Conservation (phyloP, 768 basidiomycete species). For the Mycena haematopus region DNA sequence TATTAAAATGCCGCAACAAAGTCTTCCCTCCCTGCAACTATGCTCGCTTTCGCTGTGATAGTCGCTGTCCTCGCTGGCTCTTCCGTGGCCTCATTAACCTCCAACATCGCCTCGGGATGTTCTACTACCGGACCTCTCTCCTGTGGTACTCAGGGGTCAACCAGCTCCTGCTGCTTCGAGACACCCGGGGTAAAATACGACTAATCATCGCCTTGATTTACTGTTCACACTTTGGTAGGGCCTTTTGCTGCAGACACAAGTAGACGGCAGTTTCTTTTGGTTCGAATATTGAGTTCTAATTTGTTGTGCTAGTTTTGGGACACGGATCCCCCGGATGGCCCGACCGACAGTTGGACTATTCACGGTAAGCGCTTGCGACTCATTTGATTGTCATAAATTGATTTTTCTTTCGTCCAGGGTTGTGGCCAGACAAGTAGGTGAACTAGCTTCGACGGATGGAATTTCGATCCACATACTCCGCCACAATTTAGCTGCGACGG, state of each 20-base stretch:
- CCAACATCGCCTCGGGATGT: constrained; percentile 25
- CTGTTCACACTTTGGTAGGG: constrained; percentile 32
- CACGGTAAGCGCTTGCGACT: constrained; percentile 33
- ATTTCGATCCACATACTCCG: constrained; percentile 40
- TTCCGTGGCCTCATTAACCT: constrained; percentile 7
- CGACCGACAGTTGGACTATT: constrained; percentile 59
- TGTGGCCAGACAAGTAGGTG: constrained; percentile 59
- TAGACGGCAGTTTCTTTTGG: background rate
- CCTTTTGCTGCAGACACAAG: constrained; percentile 50
- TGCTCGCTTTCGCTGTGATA: constrained; percentile 15
- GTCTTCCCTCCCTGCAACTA: background rate
- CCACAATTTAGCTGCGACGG: constrained; percentile 50
- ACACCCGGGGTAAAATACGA: constrained; percentile 38
- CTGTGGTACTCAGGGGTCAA: constrained; percentile 14
- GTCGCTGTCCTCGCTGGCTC: constrained; percentile 12
- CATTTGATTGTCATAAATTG: background rate
- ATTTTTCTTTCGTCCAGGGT: constrained; percentile 38
- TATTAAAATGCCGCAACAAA: background rate
- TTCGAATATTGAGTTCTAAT: no score
- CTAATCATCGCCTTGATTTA: background rate
- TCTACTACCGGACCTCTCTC: constrained; percentile 18
- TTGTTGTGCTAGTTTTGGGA: constrained; percentile 55
- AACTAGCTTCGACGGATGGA: constrained; percentile 36
- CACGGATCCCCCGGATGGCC: constrained; percentile 51
- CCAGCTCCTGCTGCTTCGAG: constrained; percentile 55